A percentile compares a stretch with the other conserved stretches of the same genome.
Evolutionary conservation across 2,329 filamentous ascomycete species (phyloP).

Genomic region (Phoma sp.): DNA sequence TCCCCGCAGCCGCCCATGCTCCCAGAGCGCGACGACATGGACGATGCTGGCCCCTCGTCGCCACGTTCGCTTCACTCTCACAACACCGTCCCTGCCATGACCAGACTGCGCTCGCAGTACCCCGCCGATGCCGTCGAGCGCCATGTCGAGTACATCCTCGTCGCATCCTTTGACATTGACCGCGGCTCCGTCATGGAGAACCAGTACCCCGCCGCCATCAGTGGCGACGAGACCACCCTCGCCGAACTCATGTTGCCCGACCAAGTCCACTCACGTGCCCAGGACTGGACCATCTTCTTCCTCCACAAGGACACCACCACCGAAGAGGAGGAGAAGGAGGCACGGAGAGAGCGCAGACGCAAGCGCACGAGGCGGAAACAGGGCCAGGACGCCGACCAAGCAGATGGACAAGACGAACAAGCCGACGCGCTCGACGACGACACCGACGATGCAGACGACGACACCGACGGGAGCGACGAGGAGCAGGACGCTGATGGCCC

Average conservation of each 20-base stretch:
- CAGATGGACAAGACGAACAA: slow-evolving; percentile 40
- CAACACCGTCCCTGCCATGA: slow-evolving; percentile 1
- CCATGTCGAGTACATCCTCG: slow-evolving; percentile 98
- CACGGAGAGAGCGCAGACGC: slow-evolving; percentile 63
- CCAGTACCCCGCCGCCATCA: slow-evolving; percentile 93
- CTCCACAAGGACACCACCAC: slow-evolving; percentile 91
- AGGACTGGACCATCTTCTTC: slow-evolving; percentile 99
- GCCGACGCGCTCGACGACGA: slow-evolving; percentile 49
- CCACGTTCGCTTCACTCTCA: slow-evolving; percentile 32
- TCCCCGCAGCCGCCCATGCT: slow-evolving; percentile 47
- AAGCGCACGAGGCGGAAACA: slow-evolving; percentile 54
- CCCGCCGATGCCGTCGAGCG: slow-evolving; percentile 66
- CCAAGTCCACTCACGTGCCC: slow-evolving; percentile 90
- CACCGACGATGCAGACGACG: slow-evolving; percentile 57
- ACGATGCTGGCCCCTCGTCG: slow-evolving; percentile 38
- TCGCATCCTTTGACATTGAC: slow-evolving; percentile 97
- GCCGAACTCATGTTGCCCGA: slow-evolving; percentile 98
- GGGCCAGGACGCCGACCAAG: slow-evolving; percentile 52
- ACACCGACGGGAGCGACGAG: slow-evolving; percentile 61
- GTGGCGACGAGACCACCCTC: slow-evolving; percentile 96
- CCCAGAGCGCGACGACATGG: slow-evolving; percentile 37
- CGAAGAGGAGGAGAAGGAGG: slow-evolving; percentile 73
- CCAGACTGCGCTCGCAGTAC: slow-evolving; percentile 56
- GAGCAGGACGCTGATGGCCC: slow-evolving; percentile 74
- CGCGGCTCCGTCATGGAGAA: slow-evolving; percentile 97